Percentiles rank a stretch among this genome's conserved stretches.
Conservation (phyloP, 1,284 basidiomycete genomes). For the Ganoderma multipileum region DNA sequence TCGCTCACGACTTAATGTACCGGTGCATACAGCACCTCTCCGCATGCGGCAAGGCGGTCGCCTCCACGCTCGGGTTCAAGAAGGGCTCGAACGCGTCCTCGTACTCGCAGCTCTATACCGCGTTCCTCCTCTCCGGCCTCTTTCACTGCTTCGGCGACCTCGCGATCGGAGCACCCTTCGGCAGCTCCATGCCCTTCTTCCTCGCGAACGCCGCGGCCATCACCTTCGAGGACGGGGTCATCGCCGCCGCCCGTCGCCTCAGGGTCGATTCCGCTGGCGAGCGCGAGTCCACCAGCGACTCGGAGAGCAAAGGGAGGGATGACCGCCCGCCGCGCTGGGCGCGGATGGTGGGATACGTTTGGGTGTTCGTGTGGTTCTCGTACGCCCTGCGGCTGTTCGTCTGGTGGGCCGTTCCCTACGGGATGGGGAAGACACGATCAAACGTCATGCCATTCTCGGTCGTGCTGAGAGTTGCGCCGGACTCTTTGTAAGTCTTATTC, state of each 20-base stretch:
- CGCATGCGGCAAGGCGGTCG: neutral
- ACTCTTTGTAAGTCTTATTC: neutral
- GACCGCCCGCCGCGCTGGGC: constrained; percentile 12
- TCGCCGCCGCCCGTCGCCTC: constrained; percentile 14
- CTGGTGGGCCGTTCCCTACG: neutral
- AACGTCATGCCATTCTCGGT: neutral
- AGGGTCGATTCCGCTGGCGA: constrained; percentile 3
- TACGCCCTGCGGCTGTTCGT: neutral
- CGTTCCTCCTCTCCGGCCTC: constrained; percentile 23
- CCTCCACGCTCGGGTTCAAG: neutral
- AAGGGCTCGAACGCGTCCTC: constrained; percentile 10
- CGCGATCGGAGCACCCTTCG: constrained; percentile 16
- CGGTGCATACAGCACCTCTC: constrained; percentile 14
- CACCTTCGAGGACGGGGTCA: constrained; percentile 21
- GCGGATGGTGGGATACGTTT: constrained; percentile 6
- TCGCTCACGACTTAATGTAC: no score
- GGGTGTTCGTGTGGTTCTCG: constrained; percentile 30
- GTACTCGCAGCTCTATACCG: constrained; percentile 22
- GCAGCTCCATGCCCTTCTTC: constrained; percentile 19
- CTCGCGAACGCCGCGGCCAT: constrained; percentile 20
- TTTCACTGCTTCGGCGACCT: constrained; percentile 25
- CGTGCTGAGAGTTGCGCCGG: neutral
- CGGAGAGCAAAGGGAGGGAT: neutral
- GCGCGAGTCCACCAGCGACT: neutral
- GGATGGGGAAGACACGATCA: neutral